phyloP scores from a whole-genome alignment of 2,329 filamentous ascomycete species.

The Juglanconis oblonga region DNA sequence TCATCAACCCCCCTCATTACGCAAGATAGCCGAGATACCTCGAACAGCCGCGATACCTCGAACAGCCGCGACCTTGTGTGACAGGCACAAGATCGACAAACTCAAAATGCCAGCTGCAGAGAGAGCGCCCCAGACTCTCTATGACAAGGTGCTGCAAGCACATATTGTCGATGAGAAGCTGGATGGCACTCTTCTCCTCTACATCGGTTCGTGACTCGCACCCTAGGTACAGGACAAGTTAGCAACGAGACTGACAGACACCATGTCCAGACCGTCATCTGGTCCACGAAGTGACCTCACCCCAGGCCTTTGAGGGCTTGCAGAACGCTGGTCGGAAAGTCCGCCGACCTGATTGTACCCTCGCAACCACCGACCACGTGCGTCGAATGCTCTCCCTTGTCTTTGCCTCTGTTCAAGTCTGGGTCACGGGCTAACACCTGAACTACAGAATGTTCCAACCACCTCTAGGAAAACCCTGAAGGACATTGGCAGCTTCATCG shows the following conservation, averaged over 20 bases:
- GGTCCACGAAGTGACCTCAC: constrained; percentile 97
- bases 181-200: constrained; percentile 87
- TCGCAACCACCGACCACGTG: constrained; percentile 96
- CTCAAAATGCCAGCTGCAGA: constrained; percentile 72
- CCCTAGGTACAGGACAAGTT: background rate
- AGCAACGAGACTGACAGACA: constrained; percentile 4
- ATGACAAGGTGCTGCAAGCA: constrained; percentile 95
- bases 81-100: constrained; percentile 2
- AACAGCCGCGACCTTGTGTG: background rate
- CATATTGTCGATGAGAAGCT: constrained; percentile 95
- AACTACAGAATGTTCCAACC: constrained; percentile 82
- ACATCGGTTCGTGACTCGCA: constrained; percentile 68
- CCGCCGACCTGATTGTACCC: constrained; percentile 90
- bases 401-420: background rate
- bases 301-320: constrained; percentile 96
- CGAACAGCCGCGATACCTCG: background rate
- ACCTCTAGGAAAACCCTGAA: constrained; percentile 88
- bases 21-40: background rate
- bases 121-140: constrained; percentile 76
- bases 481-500: constrained; percentile 88
- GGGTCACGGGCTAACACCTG: constrained; percentile 14
- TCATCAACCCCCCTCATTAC: background rate
- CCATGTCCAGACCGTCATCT: constrained; percentile 74
- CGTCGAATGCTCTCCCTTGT: constrained; percentile 31
- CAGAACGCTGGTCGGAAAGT: constrained; percentile 85